Evolutionary conservation across 2,329 filamentous ascomycete species (phyloP).

Genomic region (Aureobasidium sp.): DNA sequence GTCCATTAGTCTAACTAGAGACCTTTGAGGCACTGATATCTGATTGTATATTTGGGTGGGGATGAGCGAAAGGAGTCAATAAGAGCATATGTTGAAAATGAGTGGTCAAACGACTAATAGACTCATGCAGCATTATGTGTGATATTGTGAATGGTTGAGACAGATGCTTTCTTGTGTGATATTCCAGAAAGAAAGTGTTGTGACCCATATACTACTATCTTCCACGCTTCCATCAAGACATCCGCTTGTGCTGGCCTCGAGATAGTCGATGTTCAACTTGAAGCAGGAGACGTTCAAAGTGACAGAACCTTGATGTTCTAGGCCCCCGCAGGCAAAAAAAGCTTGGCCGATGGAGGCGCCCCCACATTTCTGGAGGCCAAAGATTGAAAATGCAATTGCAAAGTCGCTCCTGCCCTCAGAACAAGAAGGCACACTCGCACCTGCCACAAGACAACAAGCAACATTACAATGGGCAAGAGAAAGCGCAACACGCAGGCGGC

Average conservation of each 20-base stretch:
- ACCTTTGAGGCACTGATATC: too few relatives aligned
- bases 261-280: not conserved
- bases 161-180: too few relatives aligned
- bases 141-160: too few relatives aligned
- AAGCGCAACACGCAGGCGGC: slow-evolving; percentile 13
- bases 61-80: too few relatives aligned
- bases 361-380: not conserved
- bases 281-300: not conserved
- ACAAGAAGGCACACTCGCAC: not conserved
- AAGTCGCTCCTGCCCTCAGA: not conserved
- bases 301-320: not conserved
- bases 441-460: not conserved
- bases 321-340: not conserved
- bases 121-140: too few relatives aligned
- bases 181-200: too few relatives aligned
- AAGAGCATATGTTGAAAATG: too few relatives aligned
- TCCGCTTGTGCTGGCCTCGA: not conserved
- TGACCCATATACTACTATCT: too few relatives aligned
- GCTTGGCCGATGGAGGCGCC: not conserved
- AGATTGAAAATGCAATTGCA: not conserved
- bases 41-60: too few relatives aligned
- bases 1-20: too few relatives aligned
- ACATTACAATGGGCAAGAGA: slow-evolving; percentile 12
- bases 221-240: too few relatives aligned
- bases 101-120: too few relatives aligned